A percentile compares a stretch with the other conserved stretches of the same genome.
These are phyloP conservation scores for Wickerhamiella slavikovae DNA, from an alignment of 805 yeast species.

Conservation along the genomic window DNA sequence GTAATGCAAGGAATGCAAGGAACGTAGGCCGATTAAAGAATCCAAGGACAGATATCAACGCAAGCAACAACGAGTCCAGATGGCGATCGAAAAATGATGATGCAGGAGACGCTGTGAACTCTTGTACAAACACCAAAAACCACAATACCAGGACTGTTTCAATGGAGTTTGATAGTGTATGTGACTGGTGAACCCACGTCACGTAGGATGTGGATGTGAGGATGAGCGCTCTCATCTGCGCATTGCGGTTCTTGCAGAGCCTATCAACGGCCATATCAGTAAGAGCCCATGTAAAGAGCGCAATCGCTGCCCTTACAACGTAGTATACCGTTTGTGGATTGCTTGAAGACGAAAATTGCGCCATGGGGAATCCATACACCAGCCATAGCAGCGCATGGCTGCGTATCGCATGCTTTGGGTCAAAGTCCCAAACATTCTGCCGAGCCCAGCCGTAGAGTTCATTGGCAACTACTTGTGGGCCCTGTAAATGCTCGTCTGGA, in stretches of 20 bases:
- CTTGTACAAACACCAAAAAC: constrained; percentile 29
- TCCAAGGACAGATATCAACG: constrained; percentile 38
- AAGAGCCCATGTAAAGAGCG: constrained; percentile 19
- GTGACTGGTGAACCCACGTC: constrained; percentile 63
- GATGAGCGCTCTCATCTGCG: constrained; percentile 21
- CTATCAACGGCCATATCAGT: constrained; percentile 25
- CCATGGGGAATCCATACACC: constrained; percentile 43
- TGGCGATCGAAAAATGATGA: constrained; percentile 12
- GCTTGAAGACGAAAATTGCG: constrained; percentile 20
- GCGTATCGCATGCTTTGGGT: constrained; percentile 34
- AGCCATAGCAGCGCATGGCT: constrained; percentile 50
- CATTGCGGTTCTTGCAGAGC: constrained; percentile 29
- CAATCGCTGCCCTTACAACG: constrained; percentile 29
- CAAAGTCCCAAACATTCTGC: constrained; percentile 71
- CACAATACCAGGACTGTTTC: constrained; percentile 37
- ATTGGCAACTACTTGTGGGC: constrained; percentile 48
- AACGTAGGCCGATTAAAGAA: constrained; percentile 74
- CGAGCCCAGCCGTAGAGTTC: constrained; percentile 25
- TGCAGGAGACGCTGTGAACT: constrained; percentile 11
- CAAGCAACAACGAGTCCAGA: constrained; percentile 26
- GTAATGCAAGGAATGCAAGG: constrained; percentile 49
- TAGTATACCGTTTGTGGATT: constrained; percentile 33
- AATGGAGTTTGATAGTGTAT: constrained; percentile 71
- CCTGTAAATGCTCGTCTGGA: constrained; percentile 94
- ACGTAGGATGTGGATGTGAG: constrained; percentile 40